phyloP scores from a whole-genome alignment of 1,284 basidiomycete species.

The Austroboletus novae-zelandiae region DNA sequence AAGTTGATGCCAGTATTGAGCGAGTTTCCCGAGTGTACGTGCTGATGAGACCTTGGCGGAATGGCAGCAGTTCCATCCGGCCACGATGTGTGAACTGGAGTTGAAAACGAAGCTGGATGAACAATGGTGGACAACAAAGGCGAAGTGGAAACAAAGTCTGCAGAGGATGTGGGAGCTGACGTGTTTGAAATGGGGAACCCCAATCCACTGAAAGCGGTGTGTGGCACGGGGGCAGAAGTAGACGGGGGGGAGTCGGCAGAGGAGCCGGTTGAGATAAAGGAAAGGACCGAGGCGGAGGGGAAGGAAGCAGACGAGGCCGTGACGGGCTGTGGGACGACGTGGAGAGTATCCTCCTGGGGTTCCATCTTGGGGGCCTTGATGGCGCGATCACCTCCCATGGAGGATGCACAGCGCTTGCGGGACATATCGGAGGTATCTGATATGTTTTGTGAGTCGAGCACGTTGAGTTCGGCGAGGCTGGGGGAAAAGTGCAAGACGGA shows the following conservation, averaged over 20 bases:
- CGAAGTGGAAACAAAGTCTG: conserved; percentile 28
- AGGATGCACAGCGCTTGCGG: conserved; percentile 69
- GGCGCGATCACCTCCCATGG: conserved; percentile 55
- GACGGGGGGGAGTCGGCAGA: conserved; percentile 41
- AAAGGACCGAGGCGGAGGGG: conserved; percentile 18
- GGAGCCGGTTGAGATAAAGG: conserved; percentile 26
- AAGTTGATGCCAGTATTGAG: conserved; percentile 31
- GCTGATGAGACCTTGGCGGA: conserved; percentile 33
- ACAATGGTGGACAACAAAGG: conserved; percentile 19
- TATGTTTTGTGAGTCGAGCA: conserved; percentile 21
- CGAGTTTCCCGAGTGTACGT: conserved; percentile 36
- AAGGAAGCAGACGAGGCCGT: conserved; percentile 27
- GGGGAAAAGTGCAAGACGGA: conserved; percentile 19
- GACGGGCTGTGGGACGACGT: conserved; percentile 28
- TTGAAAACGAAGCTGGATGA: conserved; percentile 24
- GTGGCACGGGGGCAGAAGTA: conserved; percentile 38
- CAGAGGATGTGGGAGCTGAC: conserved; percentile 17
- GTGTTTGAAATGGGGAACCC: conserved; percentile 18
- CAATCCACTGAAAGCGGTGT: conserved; percentile 23
- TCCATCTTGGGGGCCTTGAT: conserved; percentile 68
- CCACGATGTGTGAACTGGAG: conserved; percentile 27
- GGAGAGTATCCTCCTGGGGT: conserved; percentile 53
- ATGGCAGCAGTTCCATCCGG: conserved; percentile 27
- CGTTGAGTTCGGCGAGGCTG: conserved; percentile 12
- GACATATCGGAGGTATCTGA: conserved; percentile 33